Evolutionary conservation across 2,329 filamentous ascomycete species (phyloP), one percentile per base, ranked within the genome.

Genomic region (Orbilia javanica): DNA sequence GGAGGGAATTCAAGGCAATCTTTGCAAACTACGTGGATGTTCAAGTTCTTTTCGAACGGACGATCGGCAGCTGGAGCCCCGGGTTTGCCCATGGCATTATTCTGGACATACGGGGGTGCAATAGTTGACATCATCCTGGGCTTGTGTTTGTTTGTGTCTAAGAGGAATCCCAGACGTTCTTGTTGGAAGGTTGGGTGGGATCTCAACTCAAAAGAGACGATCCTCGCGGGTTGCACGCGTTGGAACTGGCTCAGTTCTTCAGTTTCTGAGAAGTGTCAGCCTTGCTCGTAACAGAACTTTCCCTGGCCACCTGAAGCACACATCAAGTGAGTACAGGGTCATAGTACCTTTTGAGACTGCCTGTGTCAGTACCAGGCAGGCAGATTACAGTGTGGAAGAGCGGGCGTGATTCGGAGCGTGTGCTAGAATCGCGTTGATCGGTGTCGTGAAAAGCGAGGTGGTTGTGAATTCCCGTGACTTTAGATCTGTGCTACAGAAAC

Each of bases 1-100:
- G 96, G 95, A n/a, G 96, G 96, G 67, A 90, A 88, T 83, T 97
- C 93, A 82, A 91, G 92, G 87, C 96, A 99, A 83, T 99, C 95
- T 15, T 90, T 92, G 84, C 96, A 99, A 80, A 93, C 91, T 79
- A 98, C 85, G 80, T 91, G 90, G 83, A 93, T 91, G 84, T 93
- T 96, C 75, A 98, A 88, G 81, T 98, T 96, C 84, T 97, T 91
- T 82, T 90, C 89, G 87, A 90, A 97, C 80, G 87, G 84, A 77
- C 84, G 82, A 57, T 86, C 83, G 13, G 80, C 60, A 82, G 82
- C 53, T 81, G 82, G 31, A 83, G 84, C 69, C 80, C 48, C 31
- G 69, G 82, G 67, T 62, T 63, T 72, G 20, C 36, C n/a, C n/a
- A 34, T 4, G 34, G 48, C 62, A 55, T 48, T 81, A 65, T 50